Base-by-base conservation (phyloP, 306 rosid genomes). In the Carpinus viminea region DNA sequence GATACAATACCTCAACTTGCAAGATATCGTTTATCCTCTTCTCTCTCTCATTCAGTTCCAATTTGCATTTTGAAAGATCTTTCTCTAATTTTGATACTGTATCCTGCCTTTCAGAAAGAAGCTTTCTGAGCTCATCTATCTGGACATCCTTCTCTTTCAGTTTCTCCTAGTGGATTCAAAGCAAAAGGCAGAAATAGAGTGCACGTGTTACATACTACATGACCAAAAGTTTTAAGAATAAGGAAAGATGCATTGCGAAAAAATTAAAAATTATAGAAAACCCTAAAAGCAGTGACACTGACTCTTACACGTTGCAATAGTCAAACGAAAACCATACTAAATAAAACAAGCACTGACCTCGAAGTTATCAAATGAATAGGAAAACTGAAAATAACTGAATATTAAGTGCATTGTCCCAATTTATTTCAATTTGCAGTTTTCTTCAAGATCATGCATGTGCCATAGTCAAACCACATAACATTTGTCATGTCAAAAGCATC, bases 131-230 rank as follows among this genome's bases (percentile, higher is more conserved):
- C 75, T 95, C 92, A 81, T 87, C 97, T 56, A 88, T 78, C 45
- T 78, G 86, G 57, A 86, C 84, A 78, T 91, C 92, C 86, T 77
- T 91, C 72, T 87, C 95, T 74, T 87, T 86, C 47, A 95, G 85
- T 75, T 90, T 83, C 74, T 85, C 91, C 99, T 95, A 86, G 68
- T 45, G 53, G 66, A 70, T 76, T 68, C 2, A 78, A 79, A 73
- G 57, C 34, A 68, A 10, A 66, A 59, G 18, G 21, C 1, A 45
- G 43, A 68, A 18, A 43, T 15, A 74, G 62, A 45, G 34, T 12
- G 53, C 10, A 52, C 54, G 60, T 24, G 36, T 72, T 41, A 43
- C 36, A 20, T 8, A n/a, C 7, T 18, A 34, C 20, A 36, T 18
- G 7, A 15, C 13, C 60, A 20, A 10, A 24, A 12, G 4, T 20